Conservation (phyloP, 345 rosid genomes). For the Populus alba region DNA sequence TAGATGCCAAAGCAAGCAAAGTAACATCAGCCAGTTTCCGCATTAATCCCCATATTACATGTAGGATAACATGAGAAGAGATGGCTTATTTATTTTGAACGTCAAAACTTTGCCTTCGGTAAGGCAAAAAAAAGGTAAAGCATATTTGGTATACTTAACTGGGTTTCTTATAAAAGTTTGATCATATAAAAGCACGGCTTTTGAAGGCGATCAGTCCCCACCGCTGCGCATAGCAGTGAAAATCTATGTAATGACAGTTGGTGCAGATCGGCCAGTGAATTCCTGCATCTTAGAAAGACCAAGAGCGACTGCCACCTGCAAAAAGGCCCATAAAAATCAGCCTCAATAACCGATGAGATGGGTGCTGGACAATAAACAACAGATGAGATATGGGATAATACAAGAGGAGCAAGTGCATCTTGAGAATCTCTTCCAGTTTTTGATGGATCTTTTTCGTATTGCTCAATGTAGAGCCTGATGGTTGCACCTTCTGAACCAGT, state of each 20-base stretch:
- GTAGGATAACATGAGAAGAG: not conserved
- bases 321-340: conserved; percentile 19
- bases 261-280: conserved; percentile 90
- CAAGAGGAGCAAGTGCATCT: conserved; percentile 90
- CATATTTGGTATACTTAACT: not conserved
- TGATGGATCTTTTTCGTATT: conserved; percentile 88
- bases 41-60: not conserved
- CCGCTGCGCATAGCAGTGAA: not conserved
- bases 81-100: conserved; percentile 1
- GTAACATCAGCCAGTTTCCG: not conserved
- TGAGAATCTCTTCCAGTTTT: conserved; percentile 85
- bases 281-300: conserved; percentile 90
- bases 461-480: conserved; percentile 93
- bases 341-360: not conserved
- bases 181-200: not conserved
- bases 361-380: not conserved
- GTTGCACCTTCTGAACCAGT: conserved; percentile 99
- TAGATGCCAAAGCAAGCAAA: not conserved
- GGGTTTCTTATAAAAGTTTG: not conserved
- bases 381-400: conserved; percentile 27
- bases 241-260: conserved; percentile 82
- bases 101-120: conserved; percentile 8
- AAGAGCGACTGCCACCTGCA: conserved; percentile 88
- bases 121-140: not conserved
- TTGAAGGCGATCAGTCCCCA: not conserved